A percentile compares a stretch with the other conserved stretches of the same genome.
phyloP scores from a whole-genome alignment of 768 basidiomycete genomes.

The Fomitopsis pulvina region DNA sequence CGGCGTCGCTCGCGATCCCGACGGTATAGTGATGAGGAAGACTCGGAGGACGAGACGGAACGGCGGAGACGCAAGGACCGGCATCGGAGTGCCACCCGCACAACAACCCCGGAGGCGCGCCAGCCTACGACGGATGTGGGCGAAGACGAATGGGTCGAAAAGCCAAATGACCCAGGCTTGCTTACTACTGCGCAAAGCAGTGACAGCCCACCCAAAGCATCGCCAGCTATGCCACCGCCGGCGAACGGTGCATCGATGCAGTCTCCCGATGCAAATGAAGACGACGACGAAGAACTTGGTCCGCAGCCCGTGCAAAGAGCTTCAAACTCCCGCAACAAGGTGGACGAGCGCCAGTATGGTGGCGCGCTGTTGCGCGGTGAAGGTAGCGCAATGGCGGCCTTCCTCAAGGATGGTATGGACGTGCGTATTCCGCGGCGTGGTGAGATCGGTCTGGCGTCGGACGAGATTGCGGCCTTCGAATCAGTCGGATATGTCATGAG shows the following conservation, averaged over 20 bases:
- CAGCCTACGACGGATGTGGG: conserved; percentile 24
- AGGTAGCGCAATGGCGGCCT: conserved; percentile 97
- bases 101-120: conserved; percentile 23
- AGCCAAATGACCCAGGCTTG: conserved; percentile 29
- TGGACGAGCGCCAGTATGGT: conserved; percentile 85
- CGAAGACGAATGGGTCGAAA: conserved; percentile 68
- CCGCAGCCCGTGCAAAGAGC: conserved; percentile 57
- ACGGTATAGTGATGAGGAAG: conserved; percentile 27
- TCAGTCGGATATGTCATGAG: conserved; percentile 96
- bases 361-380: conserved; percentile 89
- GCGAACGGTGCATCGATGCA: conserved; percentile 9
- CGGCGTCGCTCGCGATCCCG: conserved; percentile 28
- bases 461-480: conserved; percentile 85
- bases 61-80: conserved; percentile 20
- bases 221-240: conserved; percentile 16
- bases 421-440: conserved; percentile 95
- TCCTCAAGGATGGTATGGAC: conserved; percentile 75
- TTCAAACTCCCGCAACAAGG: conserved; percentile 36
- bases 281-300: conserved; percentile 70
- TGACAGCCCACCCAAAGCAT: conserved; percentile 15
- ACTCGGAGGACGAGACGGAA: conserved; percentile 31
- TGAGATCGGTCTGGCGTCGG: conserved; percentile 90
- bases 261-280: conserved; percentile 20
- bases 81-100: conserved; percentile 20
- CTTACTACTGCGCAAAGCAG: conserved; percentile 19